Evolutionary conservation across 371 early-diverging fungal genomes (phyloP), one percentile per base, ranked within the genome.

Genomic region (Chytridium lagenaria): DNA sequence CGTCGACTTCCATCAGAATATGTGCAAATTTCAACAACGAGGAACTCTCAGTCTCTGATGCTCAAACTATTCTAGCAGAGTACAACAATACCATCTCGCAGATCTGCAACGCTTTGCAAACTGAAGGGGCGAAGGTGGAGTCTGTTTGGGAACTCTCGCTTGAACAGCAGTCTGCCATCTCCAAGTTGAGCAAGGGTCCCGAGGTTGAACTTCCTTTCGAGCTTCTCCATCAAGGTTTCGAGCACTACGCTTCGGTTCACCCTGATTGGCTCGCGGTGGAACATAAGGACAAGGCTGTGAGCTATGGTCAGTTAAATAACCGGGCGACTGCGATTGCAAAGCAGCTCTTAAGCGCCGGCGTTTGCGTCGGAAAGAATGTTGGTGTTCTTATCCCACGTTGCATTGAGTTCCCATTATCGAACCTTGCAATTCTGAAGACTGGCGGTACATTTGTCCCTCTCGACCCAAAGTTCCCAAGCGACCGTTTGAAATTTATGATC

Each of bases 261-360:
- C 44, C 68, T 68, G 31, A 23, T 15, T 44, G 44, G 44, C 7
- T 19, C 7, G 70, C 70, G 15, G 30, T 69, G 22, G 63, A 69
- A 15, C 19, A 16, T 23, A 64, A 33, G 23, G 38, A 15, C 12
- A 63, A 0, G 19, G 7, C 2, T 12, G 38, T 72, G 22, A 59
- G 75, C 23, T 74, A 74, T 38, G n/a, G 34, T 19, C 65, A 74
- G 39, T 44, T 74, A 30, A 28, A 74, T 30, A 12, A 36, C 1
- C 44, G 19, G 12, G 44, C 44, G n/a, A n/a, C n/a, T n/a, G n/a
- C n/a, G n/a, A n/a, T n/a, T n/a, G n/a, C n/a, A n/a, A n/a, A n/a
- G n/a, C n/a, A n/a, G n/a, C n/a, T n/a, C n/a, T n/a, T n/a, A n/a
- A n/a, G n/a, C n/a, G n/a, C n/a, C n/a, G n/a, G n/a, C n/a, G n/a